Base-by-base conservation (phyloP, 2,329 filamentous ascomycete genomes). In the Bipolaris zeicola region DNA sequence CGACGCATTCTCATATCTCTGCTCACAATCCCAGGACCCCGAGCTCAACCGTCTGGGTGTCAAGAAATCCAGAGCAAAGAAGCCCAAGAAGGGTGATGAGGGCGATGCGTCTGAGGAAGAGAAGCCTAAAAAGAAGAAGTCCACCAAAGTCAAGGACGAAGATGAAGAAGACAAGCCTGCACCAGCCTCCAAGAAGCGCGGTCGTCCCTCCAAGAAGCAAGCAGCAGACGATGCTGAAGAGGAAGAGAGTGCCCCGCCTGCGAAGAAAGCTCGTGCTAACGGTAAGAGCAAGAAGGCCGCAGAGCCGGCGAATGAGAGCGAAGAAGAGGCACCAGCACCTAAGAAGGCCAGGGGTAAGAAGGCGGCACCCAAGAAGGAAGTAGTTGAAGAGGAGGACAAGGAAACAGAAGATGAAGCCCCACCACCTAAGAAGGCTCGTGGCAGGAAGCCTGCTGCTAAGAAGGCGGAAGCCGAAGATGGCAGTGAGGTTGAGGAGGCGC, bases 1-100 rank as follows among this genome's bases (percentile, higher is more conserved):
- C 28, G 6, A 5, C 36, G 14, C 3, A 22, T 3, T 37, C 16
- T 10, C 3, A 13, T 1, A 37, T 10, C 2, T 38, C 26, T 36
- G 43, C 62, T 67, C 28, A 68, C 56, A 20, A 26, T 20, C 5
- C 22, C 48, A 95, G 90, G 91, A 96, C 63, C 80, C 85, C 3
- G 89, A 90, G 69, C 84, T 86, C 78, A 96, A 95, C 72, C 81
- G 84, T 18, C 87, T 85, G 3, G 89, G 89, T 22, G 90, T 89
- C 53, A 62, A 62, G 70, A 57, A 43, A 69, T 43, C 75, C 66
- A 62, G 39, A 24, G 50, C 61, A 56, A 73, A 75, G 62, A 71
- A 69, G 50, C 68, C 38, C 16, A 71, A 70, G 36, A 70, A 70
- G 24, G 62, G 61, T 18, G 66, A 64, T n/a, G 60, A 42, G 14